Base-by-base conservation (phyloP, 2,329 filamentous ascomycete genomes). In the Xylaria arbuscula region DNA sequence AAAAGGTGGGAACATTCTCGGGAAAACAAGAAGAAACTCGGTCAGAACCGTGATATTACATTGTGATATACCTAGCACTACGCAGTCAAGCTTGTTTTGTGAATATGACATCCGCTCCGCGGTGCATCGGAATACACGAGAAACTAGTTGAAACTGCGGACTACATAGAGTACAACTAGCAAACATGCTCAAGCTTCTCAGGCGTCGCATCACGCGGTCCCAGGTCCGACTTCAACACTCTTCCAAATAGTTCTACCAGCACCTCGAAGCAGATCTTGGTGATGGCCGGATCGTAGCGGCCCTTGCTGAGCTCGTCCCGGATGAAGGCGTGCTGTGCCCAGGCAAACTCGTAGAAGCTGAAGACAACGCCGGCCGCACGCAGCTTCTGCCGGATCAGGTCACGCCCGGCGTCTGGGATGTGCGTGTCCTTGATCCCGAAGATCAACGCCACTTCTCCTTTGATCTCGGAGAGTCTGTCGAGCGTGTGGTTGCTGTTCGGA, bases 311-410 rank as follows among this genome's bases (percentile, higher is more conserved):
- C 83, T 98, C 94, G 76, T 98, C 94, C 19, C 94, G 87, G 78
- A 98, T 97, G 78, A 98, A 98, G 5, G 94, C 94, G 83, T 97
- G 94, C 80, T 97, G 94, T 3, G 94, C 94, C 89, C 93, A 95
- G n/a, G 93, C 92, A 72, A 92, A 89, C 82, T 98, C 94, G 81
- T 96, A 93, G 79, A 93, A 97, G 77, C 89, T 91, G 76, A 95
- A 94, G 10, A 87, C 84, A 5, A 91, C 87, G 10, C 91, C 91
- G 6, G 90, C 88, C 24, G 93, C 93, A 74, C 94, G 89, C 74
- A 97, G 84, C 69, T 93, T 94, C 78, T 88, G 88, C 67, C 94
- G 88, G 78, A 97, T 96, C 72, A 97, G 81, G 80, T 97, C 93
- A 19, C 94, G 87, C 1, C 94, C 94, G 48, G 88, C 88, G 45